Conservation (phyloP, 192 early-diverging fungal genomes). For the Linnemannia schmuckeri region DNA sequence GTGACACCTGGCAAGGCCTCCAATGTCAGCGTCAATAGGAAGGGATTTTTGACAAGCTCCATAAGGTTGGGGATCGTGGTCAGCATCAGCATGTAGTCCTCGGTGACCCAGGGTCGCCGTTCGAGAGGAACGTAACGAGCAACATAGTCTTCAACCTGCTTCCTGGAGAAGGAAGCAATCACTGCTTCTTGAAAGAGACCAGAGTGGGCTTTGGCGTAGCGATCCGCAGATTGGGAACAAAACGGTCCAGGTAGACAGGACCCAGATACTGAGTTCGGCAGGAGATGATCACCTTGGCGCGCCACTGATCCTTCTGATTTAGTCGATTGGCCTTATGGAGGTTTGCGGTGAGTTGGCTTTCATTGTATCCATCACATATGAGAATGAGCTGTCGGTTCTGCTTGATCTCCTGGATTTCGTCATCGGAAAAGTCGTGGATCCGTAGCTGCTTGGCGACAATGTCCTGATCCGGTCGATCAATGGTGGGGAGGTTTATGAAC, state of each 20-base stretch:
- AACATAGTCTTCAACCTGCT: constrained; percentile 2
- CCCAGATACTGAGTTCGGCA: not conserved
- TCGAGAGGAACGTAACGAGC: not conserved
- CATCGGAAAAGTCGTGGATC: not conserved
- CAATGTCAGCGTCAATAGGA: not conserved
- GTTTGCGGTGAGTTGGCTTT: not conserved
- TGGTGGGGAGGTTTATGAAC: not conserved
- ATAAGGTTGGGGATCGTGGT: not conserved
- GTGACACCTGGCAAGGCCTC: not conserved
- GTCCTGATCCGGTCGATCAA: not conserved
- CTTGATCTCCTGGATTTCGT: not conserved
- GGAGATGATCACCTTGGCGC: not conserved
- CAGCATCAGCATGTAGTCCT: constrained; percentile 1
- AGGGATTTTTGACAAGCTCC: constrained; percentile 4
- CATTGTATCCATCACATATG: not conserved
- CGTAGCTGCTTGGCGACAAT: not conserved
- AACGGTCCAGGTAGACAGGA: not conserved
- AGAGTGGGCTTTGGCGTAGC: not conserved
- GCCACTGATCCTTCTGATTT: not conserved
- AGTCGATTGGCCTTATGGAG: not conserved
- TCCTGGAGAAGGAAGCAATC: not conserved
- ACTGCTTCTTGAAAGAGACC: constrained; percentile 16
- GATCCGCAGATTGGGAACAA: not conserved
- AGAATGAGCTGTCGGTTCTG: not conserved
- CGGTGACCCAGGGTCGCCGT: not conserved